These are phyloP conservation scores for Fusarium euwallaceae DNA, from an alignment of 2,329 filamentous ascomycete species.

Conservation along the genomic window DNA sequence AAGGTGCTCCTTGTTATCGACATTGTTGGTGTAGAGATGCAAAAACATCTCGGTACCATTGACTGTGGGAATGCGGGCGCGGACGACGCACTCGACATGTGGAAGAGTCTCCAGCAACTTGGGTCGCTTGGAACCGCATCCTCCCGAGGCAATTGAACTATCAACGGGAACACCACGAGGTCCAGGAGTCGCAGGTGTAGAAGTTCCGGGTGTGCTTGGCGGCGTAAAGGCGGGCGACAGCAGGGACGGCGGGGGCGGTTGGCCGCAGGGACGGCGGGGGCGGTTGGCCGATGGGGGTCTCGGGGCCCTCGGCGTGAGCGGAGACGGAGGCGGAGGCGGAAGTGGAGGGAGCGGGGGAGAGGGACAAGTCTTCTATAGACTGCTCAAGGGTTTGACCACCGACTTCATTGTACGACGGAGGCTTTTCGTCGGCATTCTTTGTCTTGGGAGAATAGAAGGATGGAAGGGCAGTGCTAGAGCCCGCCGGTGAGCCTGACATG, in stretches of 20 bases:
- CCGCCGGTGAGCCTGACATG: conserved; percentile 47
- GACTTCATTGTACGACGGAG: conserved; percentile 26
- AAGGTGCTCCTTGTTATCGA: conserved; percentile 95
- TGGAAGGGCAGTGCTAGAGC: conserved; percentile 55
- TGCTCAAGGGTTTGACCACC: conserved; percentile 39
- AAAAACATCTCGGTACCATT: conserved; percentile 96
- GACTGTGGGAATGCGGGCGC: conserved; percentile 94
- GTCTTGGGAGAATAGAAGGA: conserved; percentile 63
- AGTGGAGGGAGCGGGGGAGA: conserved; percentile 46
- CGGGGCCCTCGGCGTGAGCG: conserved; percentile 30
- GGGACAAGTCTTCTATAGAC: conserved; percentile 53
- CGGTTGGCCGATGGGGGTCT: conserved; percentile 40
- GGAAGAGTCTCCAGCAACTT: conserved; percentile 82
- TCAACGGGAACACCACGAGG: conserved; percentile 71
- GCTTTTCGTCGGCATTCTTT: conserved; percentile 41
- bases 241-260: conserved; percentile 72
- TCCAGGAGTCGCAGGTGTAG: conserved; percentile 61
- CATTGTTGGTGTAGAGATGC: conserved; percentile 92
- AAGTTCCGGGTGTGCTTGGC: conserved; percentile 72
- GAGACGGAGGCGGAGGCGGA: conserved; percentile 29
- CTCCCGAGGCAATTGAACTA: conserved; percentile 68
- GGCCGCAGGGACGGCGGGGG: conserved; percentile 72
- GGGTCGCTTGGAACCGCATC: conserved; percentile 74
- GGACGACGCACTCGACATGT: conserved; percentile 91
- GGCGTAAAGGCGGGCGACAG: conserved; percentile 90